These are phyloP conservation scores for Apiospora saccharicola DNA, from an alignment of 2,329 filamentous ascomycete genomes.

Conservation along the genomic window DNA sequence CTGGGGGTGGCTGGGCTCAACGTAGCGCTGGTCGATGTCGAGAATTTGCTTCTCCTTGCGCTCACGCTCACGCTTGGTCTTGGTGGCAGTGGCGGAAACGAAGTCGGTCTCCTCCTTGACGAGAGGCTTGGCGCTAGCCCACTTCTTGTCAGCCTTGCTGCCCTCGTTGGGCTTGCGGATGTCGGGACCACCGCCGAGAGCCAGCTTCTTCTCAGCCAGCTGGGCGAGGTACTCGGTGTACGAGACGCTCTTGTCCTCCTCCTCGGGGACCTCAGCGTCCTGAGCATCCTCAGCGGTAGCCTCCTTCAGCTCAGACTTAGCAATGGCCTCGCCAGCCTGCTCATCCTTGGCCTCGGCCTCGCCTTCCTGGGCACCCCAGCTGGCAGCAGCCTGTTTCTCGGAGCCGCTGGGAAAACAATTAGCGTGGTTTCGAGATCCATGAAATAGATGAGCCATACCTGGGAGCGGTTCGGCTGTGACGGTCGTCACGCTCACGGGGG, in stretches of 20 bases:
- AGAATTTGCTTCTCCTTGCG: constrained; percentile 90
- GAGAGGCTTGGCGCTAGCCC: constrained; percentile 81
- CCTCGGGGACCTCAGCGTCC: constrained; percentile 53
- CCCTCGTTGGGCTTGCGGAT: constrained; percentile 94
- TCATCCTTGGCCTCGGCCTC: constrained; percentile 89
- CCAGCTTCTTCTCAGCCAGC: constrained; percentile 76
- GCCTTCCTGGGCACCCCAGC: constrained; percentile 87
- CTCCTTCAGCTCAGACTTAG: constrained; percentile 83
- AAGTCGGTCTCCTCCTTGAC: constrained; percentile 74
- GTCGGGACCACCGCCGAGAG: constrained; percentile 69
- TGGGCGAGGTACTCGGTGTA: constrained; percentile 87
- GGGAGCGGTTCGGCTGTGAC: constrained; percentile 57
- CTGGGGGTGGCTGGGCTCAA: constrained; percentile 71
- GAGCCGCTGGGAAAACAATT: constrained; percentile 64
- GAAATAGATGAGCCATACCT: constrained; percentile 49
- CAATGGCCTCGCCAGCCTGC: constrained; percentile 88
- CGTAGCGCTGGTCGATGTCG: constrained; percentile 85
- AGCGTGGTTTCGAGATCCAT: not conserved
- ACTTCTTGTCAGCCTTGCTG: constrained; percentile 88
- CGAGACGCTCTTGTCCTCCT: constrained; percentile 90
- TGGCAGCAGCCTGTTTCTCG: constrained; percentile 86
- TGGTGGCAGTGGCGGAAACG: constrained; percentile 76
- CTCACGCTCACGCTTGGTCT: constrained; percentile 85
- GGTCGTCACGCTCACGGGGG: constrained; percentile 63
- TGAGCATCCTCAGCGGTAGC: constrained; percentile 57